Evolutionary conservation across 2,329 filamentous ascomycete genomes (phyloP).

Genomic region (Aspergillus sp.): DNA sequence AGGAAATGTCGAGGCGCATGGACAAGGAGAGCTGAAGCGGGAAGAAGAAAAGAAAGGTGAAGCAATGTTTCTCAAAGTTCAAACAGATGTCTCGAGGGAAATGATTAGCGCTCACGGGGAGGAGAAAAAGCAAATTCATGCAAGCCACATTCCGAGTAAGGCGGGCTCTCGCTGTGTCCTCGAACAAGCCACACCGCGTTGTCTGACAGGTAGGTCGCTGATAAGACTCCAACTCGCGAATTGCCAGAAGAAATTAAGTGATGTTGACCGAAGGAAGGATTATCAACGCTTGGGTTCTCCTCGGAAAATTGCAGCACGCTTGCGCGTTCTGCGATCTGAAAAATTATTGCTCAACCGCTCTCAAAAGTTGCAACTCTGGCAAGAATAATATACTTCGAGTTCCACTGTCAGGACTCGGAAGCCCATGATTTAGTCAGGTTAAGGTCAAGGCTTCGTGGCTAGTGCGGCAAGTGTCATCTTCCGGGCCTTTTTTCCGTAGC

Average conservation of each 20-base stretch:
- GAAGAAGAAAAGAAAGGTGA: slow-evolving; percentile 8
- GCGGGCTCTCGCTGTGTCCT: slow-evolving; percentile 16
- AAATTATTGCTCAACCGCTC: not conserved
- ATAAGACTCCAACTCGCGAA: slow-evolving; percentile 1
- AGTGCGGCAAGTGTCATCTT: not conserved
- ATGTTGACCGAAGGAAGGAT: not conserved
- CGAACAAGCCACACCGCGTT: slow-evolving; percentile 27
- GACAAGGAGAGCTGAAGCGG: not conserved
- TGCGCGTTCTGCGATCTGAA: not conserved
- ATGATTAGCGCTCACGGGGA: slow-evolving; percentile 20
- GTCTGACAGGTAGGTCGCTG: not conserved
- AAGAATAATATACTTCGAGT: not conserved
- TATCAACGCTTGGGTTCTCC: slow-evolving; percentile 10
- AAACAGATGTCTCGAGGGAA: not conserved
- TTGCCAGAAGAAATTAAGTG: slow-evolving; percentile 6
- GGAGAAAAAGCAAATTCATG: slow-evolving; percentile 19
- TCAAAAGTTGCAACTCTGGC: not conserved
- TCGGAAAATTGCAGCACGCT: not conserved
- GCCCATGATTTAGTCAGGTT: not conserved
- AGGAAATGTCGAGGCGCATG: not conserved
- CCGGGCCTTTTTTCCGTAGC: not conserved
- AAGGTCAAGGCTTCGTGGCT: not conserved
- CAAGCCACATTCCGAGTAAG: slow-evolving; percentile 17
- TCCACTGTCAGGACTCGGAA: not conserved
- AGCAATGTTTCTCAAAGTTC: not conserved